Conservation (phyloP, 2,329 filamentous ascomycete genomes). For the Xylariaceae sp. region DNA sequence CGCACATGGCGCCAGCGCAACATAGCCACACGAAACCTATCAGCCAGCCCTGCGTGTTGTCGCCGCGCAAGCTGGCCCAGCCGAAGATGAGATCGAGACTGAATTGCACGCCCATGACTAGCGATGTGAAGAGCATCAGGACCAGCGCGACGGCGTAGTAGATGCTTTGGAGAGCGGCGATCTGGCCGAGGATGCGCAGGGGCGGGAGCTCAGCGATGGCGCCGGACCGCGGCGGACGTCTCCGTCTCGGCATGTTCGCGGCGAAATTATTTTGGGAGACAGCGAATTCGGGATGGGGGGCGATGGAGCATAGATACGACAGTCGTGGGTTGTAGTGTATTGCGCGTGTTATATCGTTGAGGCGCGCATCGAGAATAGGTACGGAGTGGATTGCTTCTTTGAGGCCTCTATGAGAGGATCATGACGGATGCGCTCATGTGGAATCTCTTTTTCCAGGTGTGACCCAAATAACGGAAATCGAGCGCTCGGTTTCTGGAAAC, state of each 20-base stretch:
- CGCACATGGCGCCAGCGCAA: slow-evolving; percentile 51
- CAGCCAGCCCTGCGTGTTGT: slow-evolving; percentile 60
- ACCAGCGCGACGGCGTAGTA: slow-evolving; percentile 51
- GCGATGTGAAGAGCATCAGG: slow-evolving; percentile 54
- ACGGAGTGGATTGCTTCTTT: no score
- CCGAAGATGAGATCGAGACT: slow-evolving; percentile 52
- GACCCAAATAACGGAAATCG: background rate
- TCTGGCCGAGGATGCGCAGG: slow-evolving; percentile 56
- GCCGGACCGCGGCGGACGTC: slow-evolving; percentile 56
- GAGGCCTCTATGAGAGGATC: background rate
- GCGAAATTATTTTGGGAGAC: slow-evolving; percentile 2
- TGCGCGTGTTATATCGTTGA: background rate
- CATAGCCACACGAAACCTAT: slow-evolving; percentile 53
- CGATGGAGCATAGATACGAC: background rate
- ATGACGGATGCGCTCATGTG: background rate
- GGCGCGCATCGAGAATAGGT: background rate
- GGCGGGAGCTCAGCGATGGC: slow-evolving; percentile 59
- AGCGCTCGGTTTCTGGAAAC: background rate
- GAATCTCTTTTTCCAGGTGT: background rate
- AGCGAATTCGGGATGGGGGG: slow-evolving; percentile 15
- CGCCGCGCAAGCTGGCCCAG: slow-evolving; percentile 55
- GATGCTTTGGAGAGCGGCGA: slow-evolving; percentile 52
- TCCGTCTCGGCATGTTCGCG: slow-evolving; percentile 46
- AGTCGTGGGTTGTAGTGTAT: background rate
- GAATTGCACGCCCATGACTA: slow-evolving; percentile 55